Evolutionary conservation across 2,329 filamentous ascomycete genomes (phyloP).

Genomic region (Penicillium sp.): DNA sequence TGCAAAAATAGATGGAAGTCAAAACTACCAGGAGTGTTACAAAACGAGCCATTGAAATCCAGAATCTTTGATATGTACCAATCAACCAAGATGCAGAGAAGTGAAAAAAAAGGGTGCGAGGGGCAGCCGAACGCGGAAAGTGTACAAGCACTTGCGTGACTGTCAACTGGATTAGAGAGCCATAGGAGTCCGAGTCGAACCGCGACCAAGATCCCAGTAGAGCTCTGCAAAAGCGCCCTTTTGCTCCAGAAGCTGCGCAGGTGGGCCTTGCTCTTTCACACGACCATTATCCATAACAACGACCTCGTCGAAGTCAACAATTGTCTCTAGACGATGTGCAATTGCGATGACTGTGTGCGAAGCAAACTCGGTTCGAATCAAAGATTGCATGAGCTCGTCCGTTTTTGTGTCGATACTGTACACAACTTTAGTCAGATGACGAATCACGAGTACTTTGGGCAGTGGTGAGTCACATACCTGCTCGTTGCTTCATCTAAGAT

Average conservation of each 20-base stretch:
- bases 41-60: too few relatives aligned
- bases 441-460: background rate
- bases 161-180: background rate
- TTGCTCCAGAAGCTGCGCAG: background rate
- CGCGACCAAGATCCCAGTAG: background rate
- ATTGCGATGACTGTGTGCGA: conserved; percentile 2
- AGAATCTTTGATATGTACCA: too few relatives aligned
- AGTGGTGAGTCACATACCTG: conserved; percentile 28
- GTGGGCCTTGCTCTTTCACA: conserved; percentile 1
- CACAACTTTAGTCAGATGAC: background rate
- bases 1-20: too few relatives aligned
- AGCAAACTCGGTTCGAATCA: conserved; percentile 2
- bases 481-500: conserved; percentile 19
- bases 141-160: too few relatives aligned
- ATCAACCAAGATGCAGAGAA: too few relatives aligned
- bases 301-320: conserved; percentile 2
- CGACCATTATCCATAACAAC: conserved; percentile 1
- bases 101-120: too few relatives aligned
- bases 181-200: background rate
- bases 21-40: too few relatives aligned
- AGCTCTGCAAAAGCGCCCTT: conserved; percentile 1
- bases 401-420: conserved; percentile 1
- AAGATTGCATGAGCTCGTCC: conserved; percentile 2
- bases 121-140: too few relatives aligned
- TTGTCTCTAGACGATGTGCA: background rate